Conservation (phyloP, 2,329 filamentous ascomycete species). For the Phaeosphaeria sp. region DNA sequence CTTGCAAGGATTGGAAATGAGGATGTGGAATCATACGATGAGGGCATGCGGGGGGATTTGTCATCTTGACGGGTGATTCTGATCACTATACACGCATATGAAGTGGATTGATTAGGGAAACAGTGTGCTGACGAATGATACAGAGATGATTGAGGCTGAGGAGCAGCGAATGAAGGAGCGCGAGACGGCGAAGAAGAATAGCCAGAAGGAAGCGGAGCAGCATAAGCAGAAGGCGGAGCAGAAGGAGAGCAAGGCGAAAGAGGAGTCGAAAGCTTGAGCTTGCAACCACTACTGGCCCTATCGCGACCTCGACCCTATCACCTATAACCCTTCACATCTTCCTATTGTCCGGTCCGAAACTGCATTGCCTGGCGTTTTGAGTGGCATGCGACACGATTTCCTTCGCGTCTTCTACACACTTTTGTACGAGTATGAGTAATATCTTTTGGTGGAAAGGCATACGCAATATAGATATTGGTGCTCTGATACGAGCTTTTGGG, state of each 20-base stretch:
- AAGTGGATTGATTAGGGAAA: neutral
- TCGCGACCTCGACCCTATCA: neutral
- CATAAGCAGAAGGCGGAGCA: constrained; percentile 28
- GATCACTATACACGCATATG: neutral
- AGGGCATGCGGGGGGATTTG: constrained; percentile 13
- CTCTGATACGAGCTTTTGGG: too few species aligned
- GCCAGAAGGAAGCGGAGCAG: constrained; percentile 23
- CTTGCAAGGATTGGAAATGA: neutral
- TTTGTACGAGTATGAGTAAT: neutral
- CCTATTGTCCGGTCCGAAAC: neutral
- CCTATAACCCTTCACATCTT: neutral
- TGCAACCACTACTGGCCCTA: neutral
- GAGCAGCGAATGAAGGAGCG: constrained; percentile 67
- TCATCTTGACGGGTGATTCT: constrained; percentile 9
- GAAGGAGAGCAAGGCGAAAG: constrained; percentile 21
- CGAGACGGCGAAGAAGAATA: constrained; percentile 35
- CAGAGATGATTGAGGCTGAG: constrained; percentile 84
- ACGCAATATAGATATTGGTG: neutral
- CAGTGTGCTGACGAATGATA: constrained; percentile 21
- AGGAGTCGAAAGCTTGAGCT: constrained; percentile 3
- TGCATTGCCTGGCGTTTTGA: constrained; percentile 27
- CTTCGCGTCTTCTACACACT: neutral
- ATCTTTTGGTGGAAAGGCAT: neutral
- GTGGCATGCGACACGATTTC: constrained; percentile 2
- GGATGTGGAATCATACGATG: neutral